Conservation (phyloP, 2,329 filamentous ascomycete species). For the Penicillium expansum region DNA sequence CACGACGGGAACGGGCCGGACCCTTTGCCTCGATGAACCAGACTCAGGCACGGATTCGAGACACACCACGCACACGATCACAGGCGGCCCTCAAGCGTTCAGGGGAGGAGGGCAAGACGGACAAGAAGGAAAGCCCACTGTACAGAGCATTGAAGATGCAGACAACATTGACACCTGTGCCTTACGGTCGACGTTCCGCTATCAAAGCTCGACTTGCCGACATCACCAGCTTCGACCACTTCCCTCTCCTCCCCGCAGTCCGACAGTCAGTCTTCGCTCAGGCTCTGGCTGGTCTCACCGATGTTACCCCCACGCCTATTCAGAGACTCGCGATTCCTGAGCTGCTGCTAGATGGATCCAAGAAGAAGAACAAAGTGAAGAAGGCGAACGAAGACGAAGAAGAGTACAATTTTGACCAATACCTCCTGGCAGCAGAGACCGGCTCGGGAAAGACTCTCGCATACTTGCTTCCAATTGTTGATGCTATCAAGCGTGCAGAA, state of each 20-base stretch:
- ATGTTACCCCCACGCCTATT: constrained; percentile 80
- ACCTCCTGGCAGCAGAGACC: constrained; percentile 89
- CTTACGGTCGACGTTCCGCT: constrained; percentile 66
- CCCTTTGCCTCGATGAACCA: constrained; percentile 62
- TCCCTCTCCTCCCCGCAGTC: constrained; percentile 70
- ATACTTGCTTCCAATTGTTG: constrained; percentile 79
- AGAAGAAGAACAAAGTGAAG: constrained; percentile 33
- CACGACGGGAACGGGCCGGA: constrained; percentile 47
- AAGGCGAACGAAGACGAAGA: constrained; percentile 28
- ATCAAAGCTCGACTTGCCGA: constrained; percentile 62
- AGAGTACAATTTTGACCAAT: constrained; percentile 58
- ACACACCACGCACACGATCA: constrained; percentile 36
- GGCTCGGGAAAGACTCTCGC: constrained; percentile 96
- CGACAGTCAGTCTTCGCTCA: constrained; percentile 70
- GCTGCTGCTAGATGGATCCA: constrained; percentile 59
- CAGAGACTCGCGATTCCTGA: constrained; percentile 86
- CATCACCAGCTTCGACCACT: constrained; percentile 76
- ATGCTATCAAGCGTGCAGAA: constrained; percentile 79
- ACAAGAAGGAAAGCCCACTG: constrained; percentile 50
- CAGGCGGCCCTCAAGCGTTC: constrained; percentile 46
- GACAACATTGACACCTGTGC: constrained; percentile 68
- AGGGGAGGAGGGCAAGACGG: constrained; percentile 33
- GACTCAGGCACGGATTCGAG: constrained; percentile 48
- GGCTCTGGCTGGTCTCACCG: constrained; percentile 69
- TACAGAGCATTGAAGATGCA: constrained; percentile 96